Evolutionary conservation across 1,284 basidiomycete genomes (phyloP), one percentile per base, ranked within the genome.

Genomic region (Macrocybe sp.): DNA sequence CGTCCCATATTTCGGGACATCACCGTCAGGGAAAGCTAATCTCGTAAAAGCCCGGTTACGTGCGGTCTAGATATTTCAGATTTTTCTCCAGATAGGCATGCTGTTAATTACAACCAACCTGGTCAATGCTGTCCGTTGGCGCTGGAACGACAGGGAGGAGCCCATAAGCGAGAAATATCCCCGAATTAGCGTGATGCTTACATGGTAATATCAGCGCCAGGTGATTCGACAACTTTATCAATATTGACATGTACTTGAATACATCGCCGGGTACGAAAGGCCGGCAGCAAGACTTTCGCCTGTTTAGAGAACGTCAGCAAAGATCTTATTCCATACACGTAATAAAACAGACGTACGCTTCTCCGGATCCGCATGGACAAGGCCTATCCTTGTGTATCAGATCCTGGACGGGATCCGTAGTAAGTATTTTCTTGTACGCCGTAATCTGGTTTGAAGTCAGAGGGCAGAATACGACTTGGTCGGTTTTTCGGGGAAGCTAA

Each of bases 381-480:
- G 62, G 66, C n/a, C 85, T 76, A 49, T 89, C 79, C 59, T 83
- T 81, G 28, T 69, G 71, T 32, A 87, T 64, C 51, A 93, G 70
- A 47, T 83, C 78, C 54, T 85, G 79, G 7, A 92, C 77, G 8
- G 78, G 72, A 1, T 73, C 68, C 55, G 76, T 78, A 7, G 66
- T 64, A 14, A 93, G 65, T 14, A 94, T 75, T 2, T 76, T 73
- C 54, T 79, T 85, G 65, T 95, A 94, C 0, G 82, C 85, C 8
- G 64, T 59, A 14, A 81, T 75, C 63, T 94, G 92, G 34, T 68
- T 74, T 0, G 67, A 50, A 0, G 87, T 86, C 41, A 95, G 66
- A 11, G 90, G 90, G 60, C 92, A 95, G 59, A 94, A 92, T 5
- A 93, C 89, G n/a, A 94, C 85, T 59, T 90, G 75, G 57, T 95